Evolutionary conservation across 1,139 yeast genomes (phyloP).

Genomic region (Petasospora rhodanensis): DNA sequence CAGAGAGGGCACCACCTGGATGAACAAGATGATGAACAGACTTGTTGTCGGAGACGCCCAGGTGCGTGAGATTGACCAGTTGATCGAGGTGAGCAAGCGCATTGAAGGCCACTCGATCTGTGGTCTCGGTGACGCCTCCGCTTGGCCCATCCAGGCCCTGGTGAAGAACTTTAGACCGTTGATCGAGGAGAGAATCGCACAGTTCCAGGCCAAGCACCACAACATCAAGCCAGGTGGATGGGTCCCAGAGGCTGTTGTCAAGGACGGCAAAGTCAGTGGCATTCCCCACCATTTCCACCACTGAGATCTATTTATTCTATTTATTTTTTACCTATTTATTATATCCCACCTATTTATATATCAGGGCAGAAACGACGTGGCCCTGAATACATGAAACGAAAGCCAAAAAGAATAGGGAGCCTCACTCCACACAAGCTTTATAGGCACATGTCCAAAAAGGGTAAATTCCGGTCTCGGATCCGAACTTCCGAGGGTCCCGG

Average conservation of each 20-base stretch:
- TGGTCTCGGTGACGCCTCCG: slow-evolving; percentile 89
- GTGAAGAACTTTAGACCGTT: slow-evolving; percentile 79
- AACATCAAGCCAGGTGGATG: slow-evolving; percentile 70
- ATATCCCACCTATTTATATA: slow-evolving; percentile 1
- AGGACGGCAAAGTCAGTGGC: slow-evolving; percentile 62
- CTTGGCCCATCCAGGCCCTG: slow-evolving; percentile 89
- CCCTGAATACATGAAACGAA: too few species aligned
- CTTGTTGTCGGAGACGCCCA: slow-evolving; percentile 74
- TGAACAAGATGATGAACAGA: slow-evolving; percentile 78
- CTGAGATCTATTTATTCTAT: slow-evolving; percentile 3
- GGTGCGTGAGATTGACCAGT: slow-evolving; percentile 75
- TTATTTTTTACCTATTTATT: background rate
- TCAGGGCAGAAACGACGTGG: too few species aligned
- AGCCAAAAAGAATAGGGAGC: too few species aligned
- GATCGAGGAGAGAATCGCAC: slow-evolving; percentile 65
- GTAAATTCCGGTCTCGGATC: too few species aligned
- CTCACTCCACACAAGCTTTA: too few species aligned
- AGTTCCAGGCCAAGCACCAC: slow-evolving; percentile 39
- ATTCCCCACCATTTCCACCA: slow-evolving; percentile 41
- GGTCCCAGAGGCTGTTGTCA: slow-evolving; percentile 58
- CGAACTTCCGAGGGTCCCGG: too few species aligned
- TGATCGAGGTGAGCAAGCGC: slow-evolving; percentile 75
- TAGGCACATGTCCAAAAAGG: too few species aligned
- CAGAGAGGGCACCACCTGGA: slow-evolving; percentile 90
- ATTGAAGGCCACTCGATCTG: slow-evolving; percentile 89